phyloP scores from a whole-genome alignment of 345 rosid genomes.

The Aethionema arabicum region DNA sequence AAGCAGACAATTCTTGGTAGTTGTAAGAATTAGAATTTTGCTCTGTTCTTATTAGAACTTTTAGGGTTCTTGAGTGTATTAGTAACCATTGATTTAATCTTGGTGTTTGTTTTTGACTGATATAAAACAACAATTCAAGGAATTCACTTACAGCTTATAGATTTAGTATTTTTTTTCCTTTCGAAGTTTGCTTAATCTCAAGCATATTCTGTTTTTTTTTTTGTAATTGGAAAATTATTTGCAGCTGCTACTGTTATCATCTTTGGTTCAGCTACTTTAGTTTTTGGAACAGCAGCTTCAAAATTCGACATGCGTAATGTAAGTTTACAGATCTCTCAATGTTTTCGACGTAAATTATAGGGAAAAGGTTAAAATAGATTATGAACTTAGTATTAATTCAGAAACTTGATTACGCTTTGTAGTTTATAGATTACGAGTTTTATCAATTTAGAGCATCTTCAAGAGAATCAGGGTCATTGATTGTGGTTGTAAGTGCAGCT shows the following conservation, averaged over 20 bases:
- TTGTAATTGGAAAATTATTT: constrained; percentile 81
- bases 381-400: too few species aligned
- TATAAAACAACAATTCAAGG: neutral
- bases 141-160: neutral
- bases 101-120: neutral
- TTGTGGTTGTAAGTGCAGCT: too few species aligned
- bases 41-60: too few species aligned
- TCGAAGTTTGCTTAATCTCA: neutral
- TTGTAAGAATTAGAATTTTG: too few species aligned
- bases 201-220: constrained; percentile 7
- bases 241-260: constrained; percentile 65
- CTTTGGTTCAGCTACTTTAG: constrained; percentile 70
- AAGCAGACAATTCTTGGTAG: neutral
- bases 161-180: neutral
- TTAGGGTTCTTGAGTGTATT: neutral
- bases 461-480: too few species aligned
- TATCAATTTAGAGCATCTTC: too few species aligned
- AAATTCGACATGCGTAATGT: constrained; percentile 65
- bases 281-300: constrained; percentile 58
- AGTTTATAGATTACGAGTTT: too few species aligned
- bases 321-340: constrained; percentile 26
- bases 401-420: too few species aligned
- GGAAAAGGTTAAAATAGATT: too few species aligned
- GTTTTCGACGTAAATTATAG: too few species aligned
- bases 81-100: neutral